Evolutionary conservation across 371 early-diverging fungal species (phyloP).

Genomic region (Haplosporangium sp.): DNA sequence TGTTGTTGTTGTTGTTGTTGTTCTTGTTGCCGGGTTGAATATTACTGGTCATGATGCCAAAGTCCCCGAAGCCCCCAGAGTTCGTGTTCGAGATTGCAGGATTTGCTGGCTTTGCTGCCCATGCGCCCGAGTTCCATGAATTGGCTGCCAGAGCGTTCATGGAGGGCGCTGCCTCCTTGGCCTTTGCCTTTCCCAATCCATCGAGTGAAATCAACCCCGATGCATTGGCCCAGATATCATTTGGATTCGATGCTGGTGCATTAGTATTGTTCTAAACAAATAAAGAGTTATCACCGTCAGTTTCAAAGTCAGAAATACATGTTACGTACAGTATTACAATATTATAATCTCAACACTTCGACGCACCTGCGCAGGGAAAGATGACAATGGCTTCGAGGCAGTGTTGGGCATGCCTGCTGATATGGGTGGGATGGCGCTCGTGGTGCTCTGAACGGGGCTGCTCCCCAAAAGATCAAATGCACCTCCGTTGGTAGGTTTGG

Average conservation of each 20-base stretch:
- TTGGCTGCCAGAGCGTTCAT: constrained; percentile 69
- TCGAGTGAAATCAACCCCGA: constrained; percentile 67
- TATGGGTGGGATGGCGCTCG: constrained; percentile 30
- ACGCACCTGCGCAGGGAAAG: constrained; percentile 24
- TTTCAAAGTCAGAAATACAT: too few species aligned
- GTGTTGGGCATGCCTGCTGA: constrained; percentile 9
- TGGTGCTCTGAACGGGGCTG: constrained; percentile 29
- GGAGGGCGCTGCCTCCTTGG: constrained; percentile 62
- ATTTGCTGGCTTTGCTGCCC: constrained; percentile 38
- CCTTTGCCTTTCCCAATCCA: constrained; percentile 62
- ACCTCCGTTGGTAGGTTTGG: constrained; percentile 20
- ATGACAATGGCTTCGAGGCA: constrained; percentile 13
- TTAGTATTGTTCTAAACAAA: constrained; percentile 5
- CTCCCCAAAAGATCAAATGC: constrained; percentile 42
- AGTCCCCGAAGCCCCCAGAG: constrained; percentile 27
- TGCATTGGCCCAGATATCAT: constrained; percentile 69
- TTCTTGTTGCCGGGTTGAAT: constrained; percentile 22
- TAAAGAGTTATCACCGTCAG: too few species aligned
- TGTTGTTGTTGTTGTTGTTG: constrained; percentile 22
- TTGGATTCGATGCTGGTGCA: constrained; percentile 30
- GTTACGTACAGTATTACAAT: not conserved
- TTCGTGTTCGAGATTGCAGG: constrained; percentile 14
- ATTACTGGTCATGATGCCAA: constrained; percentile 28
- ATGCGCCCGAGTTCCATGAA: constrained; percentile 49
- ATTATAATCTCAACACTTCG: too few species aligned